Evolutionary conservation across 371 early-diverging fungal genomes (phyloP), one percentile per base, ranked within the genome.

Genomic region (Phascolomyces articulosus): DNA sequence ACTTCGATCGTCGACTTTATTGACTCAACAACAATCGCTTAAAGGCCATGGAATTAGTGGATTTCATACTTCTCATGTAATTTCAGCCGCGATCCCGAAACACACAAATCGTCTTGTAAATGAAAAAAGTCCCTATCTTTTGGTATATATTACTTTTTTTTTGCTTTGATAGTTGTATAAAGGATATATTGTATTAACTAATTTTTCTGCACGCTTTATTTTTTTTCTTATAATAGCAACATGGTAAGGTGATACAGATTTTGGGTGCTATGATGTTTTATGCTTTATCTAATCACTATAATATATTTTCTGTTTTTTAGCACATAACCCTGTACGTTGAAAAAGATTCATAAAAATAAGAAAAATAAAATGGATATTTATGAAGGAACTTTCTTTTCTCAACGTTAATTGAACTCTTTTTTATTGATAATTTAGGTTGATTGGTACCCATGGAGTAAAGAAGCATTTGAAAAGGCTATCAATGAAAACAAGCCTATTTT

Each of bases 391-490:
- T 55, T 55, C 11, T n/a, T n/a, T n/a, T n/a, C n/a, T n/a, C n/a
- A n/a, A n/a, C n/a, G n/a, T n/a, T n/a, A n/a, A n/a, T n/a, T n/a
- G n/a, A n/a, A n/a, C n/a, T n/a, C n/a, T n/a, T n/a, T 23, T 24
- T 6, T 20, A n/a, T 6, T 24, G 7, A 49, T 24, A 26, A 13
- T 11, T 31, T 55, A 83, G 69, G 87, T 90, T 13, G 87, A 90
- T 65, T 90, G 90, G 90, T 87, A 80, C 72, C 88, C 90, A 16
- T 90, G 90, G 90, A 82, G 87, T 6, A 74, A 86, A 61, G 87
- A 88, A 63, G 90, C 90, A 1, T 87, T 90, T 59, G 62, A 69
- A 20, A 77, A 78, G 49, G 85, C 90, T 2, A 67, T 62, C 31
- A 55, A 67, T 6, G 82, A 86, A 55, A 77, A 85, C 54, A 90